phyloP scores from a whole-genome alignment of 345 rosid genomes.

The Brassica juncea region DNA sequence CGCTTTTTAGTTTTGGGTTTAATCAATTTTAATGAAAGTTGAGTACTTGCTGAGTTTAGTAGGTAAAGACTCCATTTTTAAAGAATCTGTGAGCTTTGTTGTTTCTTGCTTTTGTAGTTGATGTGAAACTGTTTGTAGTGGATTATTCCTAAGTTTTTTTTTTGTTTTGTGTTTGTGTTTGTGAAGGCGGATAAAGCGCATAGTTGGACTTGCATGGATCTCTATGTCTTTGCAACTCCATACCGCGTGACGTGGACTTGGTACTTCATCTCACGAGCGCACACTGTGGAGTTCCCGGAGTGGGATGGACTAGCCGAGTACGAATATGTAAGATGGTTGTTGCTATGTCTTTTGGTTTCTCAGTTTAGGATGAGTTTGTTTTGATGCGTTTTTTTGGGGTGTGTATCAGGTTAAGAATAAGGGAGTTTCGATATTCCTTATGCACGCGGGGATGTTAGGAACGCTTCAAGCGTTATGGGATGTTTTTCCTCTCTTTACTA shows the following conservation, averaged over 20 bases:
- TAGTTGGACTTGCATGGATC: constrained; percentile 98
- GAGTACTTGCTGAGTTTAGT: background rate
- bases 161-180: constrained; percentile 25
- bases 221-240: constrained; percentile 92
- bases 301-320: constrained; percentile 92
- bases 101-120: background rate
- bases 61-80: background rate
- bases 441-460: constrained; percentile 98
- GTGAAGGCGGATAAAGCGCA: constrained; percentile 77
- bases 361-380: background rate
- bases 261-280: constrained; percentile 79
- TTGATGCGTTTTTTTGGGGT: constrained; percentile 31
- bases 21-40: background rate
- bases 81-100: background rate
- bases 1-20: background rate
- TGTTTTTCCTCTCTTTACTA: constrained; percentile 89
- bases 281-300: constrained; percentile 68
- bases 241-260: constrained; percentile 97
- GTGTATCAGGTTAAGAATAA: constrained; percentile 68
- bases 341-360: background rate
- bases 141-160: background rate
- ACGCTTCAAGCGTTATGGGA: constrained; percentile 95
- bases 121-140: background rate
- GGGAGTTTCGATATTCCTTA: constrained; percentile 91
- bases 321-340: constrained; percentile 66